These are phyloP conservation scores for Naganishia sp. DNA, from an alignment of 1,284 basidiomycete species.

Conservation along the genomic window DNA sequence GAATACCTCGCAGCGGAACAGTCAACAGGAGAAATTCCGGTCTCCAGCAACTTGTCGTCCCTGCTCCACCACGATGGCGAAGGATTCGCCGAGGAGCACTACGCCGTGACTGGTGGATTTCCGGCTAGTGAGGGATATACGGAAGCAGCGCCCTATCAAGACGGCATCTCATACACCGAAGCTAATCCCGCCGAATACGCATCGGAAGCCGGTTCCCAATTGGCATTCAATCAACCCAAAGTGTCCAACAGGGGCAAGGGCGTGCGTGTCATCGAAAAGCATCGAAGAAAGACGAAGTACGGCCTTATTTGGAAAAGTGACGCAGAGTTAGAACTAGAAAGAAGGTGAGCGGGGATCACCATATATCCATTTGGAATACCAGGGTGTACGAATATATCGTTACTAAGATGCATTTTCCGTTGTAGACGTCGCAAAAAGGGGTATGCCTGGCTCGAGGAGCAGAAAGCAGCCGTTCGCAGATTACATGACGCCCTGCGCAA, in stretches of 20 bases:
- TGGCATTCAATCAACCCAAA: background rate
- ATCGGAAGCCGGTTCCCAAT: background rate
- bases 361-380: background rate
- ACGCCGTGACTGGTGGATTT: background rate
- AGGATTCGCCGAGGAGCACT: constrained; percentile 11
- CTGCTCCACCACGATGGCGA: constrained; percentile 14
- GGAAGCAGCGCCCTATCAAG: constrained; percentile 4
- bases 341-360: constrained; percentile 16
- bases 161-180: constrained; percentile 6
- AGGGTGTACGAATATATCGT: background rate
- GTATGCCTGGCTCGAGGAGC: constrained; percentile 26
- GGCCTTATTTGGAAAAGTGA: constrained; percentile 27
- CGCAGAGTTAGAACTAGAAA: constrained; percentile 26
- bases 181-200: constrained; percentile 13
- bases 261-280: constrained; percentile 24
- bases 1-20: constrained; percentile 15
- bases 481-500: constrained; percentile 22
- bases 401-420: background rate
- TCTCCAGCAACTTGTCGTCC: background rate
- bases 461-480: constrained; percentile 23
- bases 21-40: background rate
- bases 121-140: constrained; percentile 1
- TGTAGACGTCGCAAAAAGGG: constrained; percentile 29
- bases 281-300: constrained; percentile 30
- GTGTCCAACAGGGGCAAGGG: constrained; percentile 20